Evolutionary conservation across 257 asterid species (phyloP).

Genomic region (Salvia hispanica): DNA sequence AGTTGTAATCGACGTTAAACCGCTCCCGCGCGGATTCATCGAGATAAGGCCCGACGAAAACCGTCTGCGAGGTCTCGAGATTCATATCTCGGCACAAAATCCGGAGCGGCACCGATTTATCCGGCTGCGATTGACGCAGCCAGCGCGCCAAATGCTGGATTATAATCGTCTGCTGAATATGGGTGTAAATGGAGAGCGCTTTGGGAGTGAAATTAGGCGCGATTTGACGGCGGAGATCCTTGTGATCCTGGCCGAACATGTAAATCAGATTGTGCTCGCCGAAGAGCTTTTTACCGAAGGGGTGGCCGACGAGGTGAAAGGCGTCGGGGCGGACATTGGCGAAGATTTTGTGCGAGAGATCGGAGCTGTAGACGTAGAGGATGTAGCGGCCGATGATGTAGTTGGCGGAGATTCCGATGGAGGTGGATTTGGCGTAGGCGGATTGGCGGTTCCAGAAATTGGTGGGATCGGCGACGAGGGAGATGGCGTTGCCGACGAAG

Average conservation of each 20-base stretch:
- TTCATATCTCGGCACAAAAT: conserved; percentile 81
- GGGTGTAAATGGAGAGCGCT: conserved; percentile 67
- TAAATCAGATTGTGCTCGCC: conserved; percentile 84
- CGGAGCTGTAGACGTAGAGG: conserved; percentile 74
- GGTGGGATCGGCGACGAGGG: conserved; percentile 63
- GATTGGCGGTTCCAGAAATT: conserved; percentile 76
- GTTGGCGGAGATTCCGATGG: conserved; percentile 69
- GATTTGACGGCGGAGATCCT: conserved; percentile 74
- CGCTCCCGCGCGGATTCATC: conserved; percentile 47
- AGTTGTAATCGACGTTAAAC: conserved; percentile 68
- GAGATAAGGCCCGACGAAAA: conserved; percentile 78
- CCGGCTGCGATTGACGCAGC: conserved; percentile 32
- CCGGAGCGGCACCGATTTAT: conserved; percentile 53
- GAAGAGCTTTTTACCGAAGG: conserved; percentile 83
- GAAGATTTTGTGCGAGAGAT: conserved; percentile 75
- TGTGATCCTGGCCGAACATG: conserved; percentile 86
- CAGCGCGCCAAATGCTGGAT: conserved; percentile 61
- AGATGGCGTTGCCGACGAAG: conserved; percentile 71
- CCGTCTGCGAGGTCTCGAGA: conserved; percentile 86
- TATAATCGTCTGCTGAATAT: conserved; percentile 66
- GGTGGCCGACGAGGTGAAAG: conserved; percentile 87
- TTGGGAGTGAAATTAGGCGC: conserved; percentile 87
- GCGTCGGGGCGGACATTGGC: conserved; percentile 91
- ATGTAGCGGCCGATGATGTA: conserved; percentile 82
- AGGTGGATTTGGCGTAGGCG: conserved; percentile 58